These are phyloP conservation scores for Sclerotinia sclerotiorum DNA, from an alignment of 2,329 filamentous ascomycete species.

Conservation along the genomic window DNA sequence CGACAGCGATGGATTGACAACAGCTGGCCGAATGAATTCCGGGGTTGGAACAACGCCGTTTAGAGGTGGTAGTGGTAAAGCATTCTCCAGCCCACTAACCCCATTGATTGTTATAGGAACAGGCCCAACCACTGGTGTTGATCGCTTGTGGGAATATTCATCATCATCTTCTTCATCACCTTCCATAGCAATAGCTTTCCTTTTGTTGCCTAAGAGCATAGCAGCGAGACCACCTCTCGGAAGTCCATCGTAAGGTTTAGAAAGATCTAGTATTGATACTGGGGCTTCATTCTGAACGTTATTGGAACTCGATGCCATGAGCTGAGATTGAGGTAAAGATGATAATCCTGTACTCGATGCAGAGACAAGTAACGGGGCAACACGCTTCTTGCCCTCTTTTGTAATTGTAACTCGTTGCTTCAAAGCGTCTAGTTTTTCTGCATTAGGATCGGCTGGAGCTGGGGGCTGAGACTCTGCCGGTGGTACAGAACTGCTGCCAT, in stretches of 20 bases:
- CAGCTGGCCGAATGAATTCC: slow-evolving; percentile 82
- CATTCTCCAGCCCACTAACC: slow-evolving; percentile 74
- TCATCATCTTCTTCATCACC: slow-evolving; percentile 61
- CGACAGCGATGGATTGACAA: slow-evolving; percentile 77
- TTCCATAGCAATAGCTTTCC: slow-evolving; percentile 73
- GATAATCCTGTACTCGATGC: slow-evolving; percentile 84
- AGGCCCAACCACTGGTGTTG: slow-evolving; percentile 62
- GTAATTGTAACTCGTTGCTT: slow-evolving; percentile 93
- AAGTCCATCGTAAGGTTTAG: slow-evolving; percentile 89
- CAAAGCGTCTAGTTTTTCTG: slow-evolving; percentile 63
- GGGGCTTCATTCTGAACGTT: slow-evolving; percentile 70
- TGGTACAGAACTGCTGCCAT: slow-evolving; percentile 32
- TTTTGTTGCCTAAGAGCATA: slow-evolving; percentile 89
- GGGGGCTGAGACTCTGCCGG: slow-evolving; percentile 44
- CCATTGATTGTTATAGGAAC: slow-evolving; percentile 75
- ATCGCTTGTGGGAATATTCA: slow-evolving; percentile 56
- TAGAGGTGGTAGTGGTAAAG: slow-evolving; percentile 59
- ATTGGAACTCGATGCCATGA: slow-evolving; percentile 72
- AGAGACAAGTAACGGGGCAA: slow-evolving; percentile 87
- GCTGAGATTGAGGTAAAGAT: slow-evolving; percentile 82
- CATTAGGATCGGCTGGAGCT: slow-evolving; percentile 50
- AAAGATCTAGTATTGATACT: slow-evolving; percentile 82
- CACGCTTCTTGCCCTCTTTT: slow-evolving; percentile 95
- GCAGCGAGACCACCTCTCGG: slow-evolving; percentile 85
- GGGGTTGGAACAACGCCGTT: slow-evolving; percentile 68